Conservation (phyloP, 805 yeast genomes). For the Blastobotrys americana region DNA sequence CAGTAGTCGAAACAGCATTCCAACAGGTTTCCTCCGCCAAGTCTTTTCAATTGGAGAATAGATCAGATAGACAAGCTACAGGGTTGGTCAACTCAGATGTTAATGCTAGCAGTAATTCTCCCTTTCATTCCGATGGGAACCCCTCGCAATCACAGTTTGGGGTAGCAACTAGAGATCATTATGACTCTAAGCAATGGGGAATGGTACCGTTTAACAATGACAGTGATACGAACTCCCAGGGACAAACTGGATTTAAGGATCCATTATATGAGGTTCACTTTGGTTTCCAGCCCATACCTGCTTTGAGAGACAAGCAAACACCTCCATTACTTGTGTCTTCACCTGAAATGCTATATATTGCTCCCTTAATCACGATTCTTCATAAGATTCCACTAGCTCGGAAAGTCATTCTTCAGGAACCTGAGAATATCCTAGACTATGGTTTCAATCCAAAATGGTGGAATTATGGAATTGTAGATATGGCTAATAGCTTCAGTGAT, state of each 20-base stretch:
- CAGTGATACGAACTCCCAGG: background rate
- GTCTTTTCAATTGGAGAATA: background rate
- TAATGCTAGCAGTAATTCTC: too few species aligned
- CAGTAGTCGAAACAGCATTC: too few species aligned
- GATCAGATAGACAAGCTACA: too few species aligned
- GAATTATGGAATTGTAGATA: conserved; percentile 17
- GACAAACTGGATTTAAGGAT: too few species aligned
- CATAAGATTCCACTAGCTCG: conserved; percentile 30
- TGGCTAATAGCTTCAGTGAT: conserved; percentile 6
- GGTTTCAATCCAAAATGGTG: conserved; percentile 27
- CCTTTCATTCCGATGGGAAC: too few species aligned
- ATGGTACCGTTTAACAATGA: conserved; percentile 13
- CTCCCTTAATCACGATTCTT: conserved; percentile 24
- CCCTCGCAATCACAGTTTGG: too few species aligned
- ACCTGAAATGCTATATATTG: conserved; percentile 16
- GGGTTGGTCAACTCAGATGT: too few species aligned
- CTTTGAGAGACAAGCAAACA: conserved; percentile 5
- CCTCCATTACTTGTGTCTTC: conserved; percentile 21
- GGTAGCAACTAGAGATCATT: conserved; percentile 20
- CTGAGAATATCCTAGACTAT: conserved; percentile 21
- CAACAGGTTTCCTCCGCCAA: background rate
- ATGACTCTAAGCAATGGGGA: conserved; percentile 23
- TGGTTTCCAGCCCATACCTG: background rate
- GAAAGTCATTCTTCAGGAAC: conserved; percentile 21
- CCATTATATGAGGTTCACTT: background rate